Conservation (phyloP, 140 eudicot species). For the Erigeron philadelphicus region DNA sequence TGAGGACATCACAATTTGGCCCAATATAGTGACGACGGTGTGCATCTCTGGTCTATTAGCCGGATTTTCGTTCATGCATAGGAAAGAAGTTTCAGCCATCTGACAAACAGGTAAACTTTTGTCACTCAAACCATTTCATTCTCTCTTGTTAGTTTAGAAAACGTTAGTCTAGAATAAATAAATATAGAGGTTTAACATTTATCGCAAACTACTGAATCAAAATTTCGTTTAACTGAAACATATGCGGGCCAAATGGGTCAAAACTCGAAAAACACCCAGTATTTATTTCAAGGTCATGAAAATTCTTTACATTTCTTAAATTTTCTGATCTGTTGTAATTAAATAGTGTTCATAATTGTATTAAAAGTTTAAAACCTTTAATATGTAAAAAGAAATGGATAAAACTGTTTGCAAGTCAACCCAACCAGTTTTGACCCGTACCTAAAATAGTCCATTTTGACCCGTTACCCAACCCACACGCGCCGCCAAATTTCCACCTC, state of each 20-base stretch:
- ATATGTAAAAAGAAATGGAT: background rate
- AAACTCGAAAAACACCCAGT: too few relatives aligned
- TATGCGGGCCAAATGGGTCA: background rate
- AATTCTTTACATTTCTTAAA: too few relatives aligned
- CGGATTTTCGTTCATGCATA: conserved; percentile 55
- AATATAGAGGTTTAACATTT: too few relatives aligned
- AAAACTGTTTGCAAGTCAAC: background rate
- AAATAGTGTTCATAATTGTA: background rate
- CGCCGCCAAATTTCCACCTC: background rate
- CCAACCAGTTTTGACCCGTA: background rate
- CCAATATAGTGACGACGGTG: conserved; percentile 42
- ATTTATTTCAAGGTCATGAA: too few relatives aligned
- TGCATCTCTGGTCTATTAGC: conserved; percentile 55
- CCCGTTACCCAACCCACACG: background rate
- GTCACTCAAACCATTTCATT: background rate
- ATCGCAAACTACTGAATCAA: too few relatives aligned
- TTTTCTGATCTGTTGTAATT: background rate
- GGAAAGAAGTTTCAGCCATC: conserved; percentile 55
- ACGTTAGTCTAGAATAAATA: too few relatives aligned
- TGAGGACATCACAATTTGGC: conserved; percentile 45
- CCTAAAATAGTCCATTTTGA: background rate
- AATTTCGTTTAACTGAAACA: too few relatives aligned
- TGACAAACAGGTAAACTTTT: conserved; percentile 20
- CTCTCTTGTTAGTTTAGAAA: too few relatives aligned
- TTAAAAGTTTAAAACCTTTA: background rate